Conservation (phyloP, 2,329 filamentous ascomycete species). For the Pseudogymnoascus sp. region DNA sequence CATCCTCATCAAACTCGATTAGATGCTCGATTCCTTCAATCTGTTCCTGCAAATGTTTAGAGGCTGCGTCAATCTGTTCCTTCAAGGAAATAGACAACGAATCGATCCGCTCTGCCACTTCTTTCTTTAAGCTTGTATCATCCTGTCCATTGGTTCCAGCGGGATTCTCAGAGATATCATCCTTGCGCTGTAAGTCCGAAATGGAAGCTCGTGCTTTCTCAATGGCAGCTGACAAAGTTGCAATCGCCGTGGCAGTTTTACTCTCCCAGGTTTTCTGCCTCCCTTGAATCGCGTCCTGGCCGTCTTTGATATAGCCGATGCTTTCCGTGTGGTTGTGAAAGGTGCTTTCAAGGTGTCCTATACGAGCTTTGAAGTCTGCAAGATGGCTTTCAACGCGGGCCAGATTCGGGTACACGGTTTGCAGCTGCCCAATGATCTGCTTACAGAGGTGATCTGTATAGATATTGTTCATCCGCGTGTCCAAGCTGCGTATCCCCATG, state of each 20-base stretch:
- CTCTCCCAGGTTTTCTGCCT: neutral
- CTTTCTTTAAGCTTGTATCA: neutral
- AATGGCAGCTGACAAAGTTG: neutral
- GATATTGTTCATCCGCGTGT: conserved; percentile 20
- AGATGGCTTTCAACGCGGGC: neutral
- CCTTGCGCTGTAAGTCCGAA: neutral
- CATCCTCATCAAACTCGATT: neutral
- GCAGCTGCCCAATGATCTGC: conserved; percentile 24
- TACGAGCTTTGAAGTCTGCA: neutral
- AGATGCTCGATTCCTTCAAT: neutral
- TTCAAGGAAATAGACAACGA: neutral
- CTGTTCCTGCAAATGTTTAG: neutral
- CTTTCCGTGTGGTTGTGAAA: neutral
- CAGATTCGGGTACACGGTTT: conserved; percentile 9
- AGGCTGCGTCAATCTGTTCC: neutral
- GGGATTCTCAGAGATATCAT: too few relatives aligned
- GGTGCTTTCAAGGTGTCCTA: neutral
- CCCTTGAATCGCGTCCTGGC: neutral
- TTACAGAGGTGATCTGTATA: conserved; percentile 30
- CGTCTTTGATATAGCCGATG: neutral
- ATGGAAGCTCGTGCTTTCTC: neutral
- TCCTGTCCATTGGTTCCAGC: neutral
- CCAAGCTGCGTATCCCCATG: conserved; percentile 13
- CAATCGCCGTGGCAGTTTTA: neutral
- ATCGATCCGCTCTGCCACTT: neutral